A percentile compares a stretch with the other conserved stretches of the same genome.
Evolutionary conservation across 129 eudicot genomes (phyloP).

Genomic region (Kitagawia praeruptora): DNA sequence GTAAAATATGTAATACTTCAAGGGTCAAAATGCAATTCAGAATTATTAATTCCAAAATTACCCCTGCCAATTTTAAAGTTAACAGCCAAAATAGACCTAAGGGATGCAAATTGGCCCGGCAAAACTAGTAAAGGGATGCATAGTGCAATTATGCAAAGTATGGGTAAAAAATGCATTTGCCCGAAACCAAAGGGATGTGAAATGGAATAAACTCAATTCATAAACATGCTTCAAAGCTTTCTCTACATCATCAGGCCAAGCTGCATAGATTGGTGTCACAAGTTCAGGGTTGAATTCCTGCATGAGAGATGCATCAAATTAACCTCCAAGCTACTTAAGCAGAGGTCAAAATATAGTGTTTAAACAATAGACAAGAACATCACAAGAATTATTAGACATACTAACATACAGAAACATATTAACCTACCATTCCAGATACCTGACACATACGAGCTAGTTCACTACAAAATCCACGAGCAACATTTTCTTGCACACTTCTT

Average conservation of each 20-base stretch:
- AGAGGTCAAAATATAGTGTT: background rate
- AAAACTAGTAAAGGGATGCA: too few species aligned
- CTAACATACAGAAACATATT: background rate
- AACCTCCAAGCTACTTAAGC: background rate
- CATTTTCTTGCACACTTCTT: constrained; percentile 75
- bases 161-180: too few species aligned
- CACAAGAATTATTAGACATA: background rate
- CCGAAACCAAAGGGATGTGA: too few species aligned
- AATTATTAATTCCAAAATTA: too few species aligned
- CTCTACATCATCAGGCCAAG: constrained; percentile 80
- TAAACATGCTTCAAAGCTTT: constrained; percentile 69
- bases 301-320: background rate
- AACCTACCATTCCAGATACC: constrained; percentile 79
- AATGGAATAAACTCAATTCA: too few species aligned
- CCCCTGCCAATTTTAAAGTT: too few species aligned
- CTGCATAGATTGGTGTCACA: constrained; percentile 56
- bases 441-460: constrained; percentile 93
- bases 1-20: too few species aligned
- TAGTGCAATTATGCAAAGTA: too few species aligned
- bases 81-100: too few species aligned
- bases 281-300: constrained; percentile 82
- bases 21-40: too few species aligned
- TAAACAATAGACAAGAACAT: background rate
- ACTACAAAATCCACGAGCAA: constrained; percentile 65
- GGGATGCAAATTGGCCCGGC: too few species aligned